Conservation (phyloP, 2,329 filamentous ascomycete species). For the Endoconidiophora polonica region DNA sequence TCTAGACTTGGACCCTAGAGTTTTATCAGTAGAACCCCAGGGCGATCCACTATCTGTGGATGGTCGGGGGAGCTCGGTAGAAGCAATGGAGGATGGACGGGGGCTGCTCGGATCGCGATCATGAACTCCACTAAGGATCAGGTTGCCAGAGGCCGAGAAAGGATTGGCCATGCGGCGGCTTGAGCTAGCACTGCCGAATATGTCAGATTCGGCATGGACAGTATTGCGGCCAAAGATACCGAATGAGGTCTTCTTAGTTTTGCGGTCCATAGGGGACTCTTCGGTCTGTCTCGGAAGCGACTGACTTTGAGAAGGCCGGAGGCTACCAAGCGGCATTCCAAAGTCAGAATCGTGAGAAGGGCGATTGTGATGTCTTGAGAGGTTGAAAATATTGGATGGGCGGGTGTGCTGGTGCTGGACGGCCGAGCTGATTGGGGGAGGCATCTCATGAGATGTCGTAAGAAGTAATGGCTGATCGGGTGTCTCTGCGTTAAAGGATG, state of each 20-base stretch:
- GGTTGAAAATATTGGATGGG: slow-evolving; percentile 34
- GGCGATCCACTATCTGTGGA: slow-evolving; percentile 66
- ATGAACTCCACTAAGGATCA: slow-evolving; percentile 32
- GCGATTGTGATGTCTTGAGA: slow-evolving; percentile 40
- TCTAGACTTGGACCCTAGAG: slow-evolving; percentile 20
- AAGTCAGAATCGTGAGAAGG: slow-evolving; percentile 29
- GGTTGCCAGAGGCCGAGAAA: slow-evolving; percentile 32
- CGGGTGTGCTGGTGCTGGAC: slow-evolving; percentile 19
- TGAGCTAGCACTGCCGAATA: slow-evolving; percentile 18
- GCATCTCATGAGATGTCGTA: slow-evolving; percentile 15
- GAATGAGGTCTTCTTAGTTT: slow-evolving; percentile 29
- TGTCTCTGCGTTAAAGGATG: slow-evolving; percentile 17
- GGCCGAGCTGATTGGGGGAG: slow-evolving; percentile 24
- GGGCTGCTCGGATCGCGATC: slow-evolving; percentile 43
- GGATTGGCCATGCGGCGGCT: slow-evolving; percentile 27
- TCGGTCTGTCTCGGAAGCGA: slow-evolving; percentile 53
- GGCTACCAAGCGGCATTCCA: slow-evolving; percentile 48
- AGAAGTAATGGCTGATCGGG: slow-evolving; percentile 12
- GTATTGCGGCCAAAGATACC: slow-evolving; percentile 44
- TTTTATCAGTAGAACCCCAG: slow-evolving; percentile 40
- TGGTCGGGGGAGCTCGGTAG: slow-evolving; percentile 55
- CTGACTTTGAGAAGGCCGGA: slow-evolving; percentile 59
- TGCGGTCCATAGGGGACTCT: slow-evolving; percentile 19
- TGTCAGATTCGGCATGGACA: slow-evolving; percentile 27
- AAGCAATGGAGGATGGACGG: slow-evolving; percentile 51